Conservation (phyloP, 305 asterid species). For the Fraxinus greggii region DNA sequence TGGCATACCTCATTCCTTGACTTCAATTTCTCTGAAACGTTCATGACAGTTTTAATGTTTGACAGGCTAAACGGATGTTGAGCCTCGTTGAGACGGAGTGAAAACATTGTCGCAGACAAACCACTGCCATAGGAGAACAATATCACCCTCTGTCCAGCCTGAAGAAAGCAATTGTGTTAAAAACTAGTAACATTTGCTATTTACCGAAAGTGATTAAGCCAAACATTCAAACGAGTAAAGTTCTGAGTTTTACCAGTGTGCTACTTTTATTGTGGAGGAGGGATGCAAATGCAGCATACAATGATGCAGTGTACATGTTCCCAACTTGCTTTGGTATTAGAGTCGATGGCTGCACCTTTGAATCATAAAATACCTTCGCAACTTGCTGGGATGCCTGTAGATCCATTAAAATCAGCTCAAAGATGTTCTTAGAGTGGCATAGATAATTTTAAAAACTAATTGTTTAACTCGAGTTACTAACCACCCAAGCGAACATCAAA, state of each 20-base stretch:
- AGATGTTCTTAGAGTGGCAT: not conserved
- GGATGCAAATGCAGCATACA: constrained; percentile 95
- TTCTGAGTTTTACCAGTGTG: constrained; percentile 58
- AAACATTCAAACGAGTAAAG: not conserved
- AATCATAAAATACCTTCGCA: constrained; percentile 71
- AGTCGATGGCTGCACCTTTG: constrained; percentile 85
- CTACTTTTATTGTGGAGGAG: constrained; percentile 69
- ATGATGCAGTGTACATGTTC: constrained; percentile 98
- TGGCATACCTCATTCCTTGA: constrained; percentile 73
- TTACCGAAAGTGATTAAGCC: not conserved
- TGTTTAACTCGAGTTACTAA: not conserved
- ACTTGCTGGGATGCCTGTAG: constrained; percentile 85
- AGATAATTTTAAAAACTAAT: not conserved
- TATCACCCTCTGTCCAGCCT: constrained; percentile 91
- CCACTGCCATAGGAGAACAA: constrained; percentile 97
- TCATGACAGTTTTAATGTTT: constrained; percentile 72
- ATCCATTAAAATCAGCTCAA: constrained; percentile 16
- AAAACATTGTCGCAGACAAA: constrained; percentile 80
- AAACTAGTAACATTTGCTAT: not conserved
- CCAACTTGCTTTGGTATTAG: constrained; percentile 95
- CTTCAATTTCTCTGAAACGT: constrained; percentile 72
- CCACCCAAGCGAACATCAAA: not conserved
- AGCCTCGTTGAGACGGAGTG: constrained; percentile 76
- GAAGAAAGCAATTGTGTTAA: constrained; percentile 17
- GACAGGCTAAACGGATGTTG: constrained; percentile 83